A percentile compares a stretch with the other conserved stretches of the same genome.
Evolutionary conservation across 129 eudicot species (phyloP).

Genomic region (Centella asiatica): DNA sequence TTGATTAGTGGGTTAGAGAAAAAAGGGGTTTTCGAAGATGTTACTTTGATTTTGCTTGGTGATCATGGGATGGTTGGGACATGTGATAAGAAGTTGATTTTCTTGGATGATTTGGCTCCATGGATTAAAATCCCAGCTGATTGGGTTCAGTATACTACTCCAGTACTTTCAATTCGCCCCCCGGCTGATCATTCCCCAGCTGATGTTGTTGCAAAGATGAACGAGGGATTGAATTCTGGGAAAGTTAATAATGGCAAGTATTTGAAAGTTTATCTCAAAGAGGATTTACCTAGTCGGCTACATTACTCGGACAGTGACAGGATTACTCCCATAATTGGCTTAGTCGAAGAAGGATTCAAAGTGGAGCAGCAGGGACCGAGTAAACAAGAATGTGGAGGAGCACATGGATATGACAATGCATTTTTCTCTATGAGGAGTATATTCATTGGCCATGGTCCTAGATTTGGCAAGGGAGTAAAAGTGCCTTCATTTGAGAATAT

Average conservation of each 20-base stretch:
- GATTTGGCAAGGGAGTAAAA: conserved; percentile 1
- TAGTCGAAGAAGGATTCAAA: neutral
- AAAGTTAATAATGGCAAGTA: neutral
- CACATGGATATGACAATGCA: conserved; percentile 6
- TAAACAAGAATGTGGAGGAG: conserved; percentile 2
- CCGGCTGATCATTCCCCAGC: neutral
- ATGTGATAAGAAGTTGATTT: neutral
- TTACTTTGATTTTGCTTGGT: conserved; percentile 1
- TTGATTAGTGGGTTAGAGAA: conserved; percentile 1
- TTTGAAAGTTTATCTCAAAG: conserved; percentile 6
- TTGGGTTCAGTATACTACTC: neutral
- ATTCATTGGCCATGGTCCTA: conserved; percentile 10
- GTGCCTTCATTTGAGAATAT: conserved; percentile 9
- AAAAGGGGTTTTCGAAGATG: neutral
- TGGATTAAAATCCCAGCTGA: neutral
- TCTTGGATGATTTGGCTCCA: neutral
- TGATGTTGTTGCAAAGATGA: conserved; percentile 10
- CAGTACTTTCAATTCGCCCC: conserved; percentile 2
- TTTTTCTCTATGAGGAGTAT: conserved; percentile 8
- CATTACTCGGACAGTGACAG: neutral
- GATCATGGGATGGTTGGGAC: conserved; percentile 13
- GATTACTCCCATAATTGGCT: neutral
- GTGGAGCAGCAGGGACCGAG: neutral
- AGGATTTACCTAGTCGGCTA: neutral
- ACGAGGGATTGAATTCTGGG: neutral